Evolutionary conservation across 2,329 filamentous ascomycete species (phyloP).

Genomic region (Didymella segeticola): DNA sequence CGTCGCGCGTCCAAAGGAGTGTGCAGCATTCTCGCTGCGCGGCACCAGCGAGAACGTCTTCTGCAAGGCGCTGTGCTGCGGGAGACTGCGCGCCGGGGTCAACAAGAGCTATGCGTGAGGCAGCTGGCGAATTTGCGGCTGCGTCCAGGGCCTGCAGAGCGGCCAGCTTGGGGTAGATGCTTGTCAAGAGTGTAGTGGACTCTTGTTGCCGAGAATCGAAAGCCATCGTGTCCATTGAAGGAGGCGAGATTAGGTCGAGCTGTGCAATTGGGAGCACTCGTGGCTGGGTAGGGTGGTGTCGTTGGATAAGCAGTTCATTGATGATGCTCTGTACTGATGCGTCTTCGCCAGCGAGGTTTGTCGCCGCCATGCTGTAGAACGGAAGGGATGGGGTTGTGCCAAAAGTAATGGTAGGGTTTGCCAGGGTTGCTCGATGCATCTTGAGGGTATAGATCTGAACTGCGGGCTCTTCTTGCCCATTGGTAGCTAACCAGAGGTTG

Average conservation of each 20-base stretch:
- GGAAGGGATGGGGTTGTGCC: constrained; percentile 73
- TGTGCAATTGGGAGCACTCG: constrained; percentile 50
- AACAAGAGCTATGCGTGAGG: constrained; percentile 64
- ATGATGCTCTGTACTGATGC: constrained; percentile 55
- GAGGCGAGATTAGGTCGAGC: constrained; percentile 47
- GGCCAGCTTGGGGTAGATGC: constrained; percentile 57
- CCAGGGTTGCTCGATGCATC: constrained; percentile 54
- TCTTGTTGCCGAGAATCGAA: constrained; percentile 43
- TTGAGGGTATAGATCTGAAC: constrained; percentile 48
- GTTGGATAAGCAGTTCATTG: constrained; percentile 48
- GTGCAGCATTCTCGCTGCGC: constrained; percentile 73
- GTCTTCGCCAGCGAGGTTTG: constrained; percentile 58
- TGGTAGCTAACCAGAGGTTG: constrained; percentile 71
- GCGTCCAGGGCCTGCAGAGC: constrained; percentile 55
- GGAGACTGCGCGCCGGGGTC: constrained; percentile 71
- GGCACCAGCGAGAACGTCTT: constrained; percentile 65
- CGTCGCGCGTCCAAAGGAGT: constrained; percentile 67
- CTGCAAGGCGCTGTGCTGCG: constrained; percentile 66
- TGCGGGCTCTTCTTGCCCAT: constrained; percentile 64
- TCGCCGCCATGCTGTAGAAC: constrained; percentile 72
- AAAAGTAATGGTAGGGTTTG: constrained; percentile 60
- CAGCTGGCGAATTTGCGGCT: constrained; percentile 54
- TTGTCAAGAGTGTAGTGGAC: constrained; percentile 45
- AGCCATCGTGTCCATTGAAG: constrained; percentile 35
- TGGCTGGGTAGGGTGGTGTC: constrained; percentile 49